phyloP scores from a whole-genome alignment of 768 basidiomycete species.

The Omphalotus guepiniiformis region DNA sequence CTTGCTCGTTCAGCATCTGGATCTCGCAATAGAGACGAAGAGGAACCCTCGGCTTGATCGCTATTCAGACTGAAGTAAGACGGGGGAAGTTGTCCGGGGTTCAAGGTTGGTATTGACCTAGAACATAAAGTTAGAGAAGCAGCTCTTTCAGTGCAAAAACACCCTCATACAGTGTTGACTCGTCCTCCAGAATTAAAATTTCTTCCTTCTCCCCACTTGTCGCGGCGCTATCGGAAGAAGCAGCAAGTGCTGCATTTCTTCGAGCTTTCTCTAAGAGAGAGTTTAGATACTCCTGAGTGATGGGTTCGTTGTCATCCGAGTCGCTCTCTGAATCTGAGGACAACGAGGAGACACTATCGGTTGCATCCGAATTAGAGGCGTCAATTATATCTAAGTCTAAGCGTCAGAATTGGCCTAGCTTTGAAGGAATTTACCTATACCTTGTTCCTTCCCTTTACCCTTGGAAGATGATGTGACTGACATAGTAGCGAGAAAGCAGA shows the following conservation, averaged over 20 bases:
- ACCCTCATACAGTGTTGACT: conserved; percentile 14
- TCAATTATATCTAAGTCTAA: conserved; percentile 9
- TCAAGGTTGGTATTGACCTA: conserved; percentile 59
- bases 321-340: conserved; percentile 31
- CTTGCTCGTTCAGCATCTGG: conserved; percentile 54
- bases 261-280: conserved; percentile 61
- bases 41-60: conserved; percentile 37
- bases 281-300: conserved; percentile 57
- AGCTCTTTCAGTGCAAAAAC: conserved; percentile 1
- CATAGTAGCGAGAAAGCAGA: not conserved
- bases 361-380: conserved; percentile 26
- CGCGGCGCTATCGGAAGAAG: conserved; percentile 20
- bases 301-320: conserved; percentile 34
- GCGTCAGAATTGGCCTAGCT: not conserved
- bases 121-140: conserved; percentile 1
- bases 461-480: not conserved
- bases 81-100: conserved; percentile 60
- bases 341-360: conserved; percentile 29
- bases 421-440: conserved; percentile 24
- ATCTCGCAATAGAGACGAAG: conserved; percentile 45
- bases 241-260: conserved; percentile 39
- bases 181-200: conserved; percentile 45
- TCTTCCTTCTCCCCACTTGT: conserved; percentile 45
- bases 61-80: conserved; percentile 59
- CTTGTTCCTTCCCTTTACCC: conserved; percentile 45